A percentile compares a stretch with the other conserved stretches of the same genome.
Conservation (phyloP, 805 yeast species). For the Teunomyces lycoperdinae region DNA sequence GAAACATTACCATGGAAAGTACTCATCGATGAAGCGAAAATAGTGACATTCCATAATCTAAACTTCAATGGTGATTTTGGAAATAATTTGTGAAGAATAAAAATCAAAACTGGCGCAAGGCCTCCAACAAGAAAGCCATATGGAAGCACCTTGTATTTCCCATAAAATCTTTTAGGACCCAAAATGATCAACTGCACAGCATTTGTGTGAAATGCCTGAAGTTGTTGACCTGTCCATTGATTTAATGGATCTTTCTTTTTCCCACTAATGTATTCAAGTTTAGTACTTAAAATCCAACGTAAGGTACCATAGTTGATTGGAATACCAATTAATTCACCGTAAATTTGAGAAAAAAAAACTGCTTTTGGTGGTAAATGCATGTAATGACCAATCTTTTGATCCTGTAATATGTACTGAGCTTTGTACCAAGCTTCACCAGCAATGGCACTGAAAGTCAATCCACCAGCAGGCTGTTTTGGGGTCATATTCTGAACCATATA, state of each 20-base stretch:
- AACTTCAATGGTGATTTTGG: slow-evolving; percentile 16
- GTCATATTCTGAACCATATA: slow-evolving; percentile 13
- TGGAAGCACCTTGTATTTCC: slow-evolving; percentile 20
- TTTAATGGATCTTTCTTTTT: slow-evolving; percentile 19
- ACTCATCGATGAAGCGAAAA: slow-evolving; percentile 22
- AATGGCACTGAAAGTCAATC: slow-evolving; percentile 21
- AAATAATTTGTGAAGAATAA: slow-evolving; percentile 13
- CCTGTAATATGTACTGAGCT: slow-evolving; percentile 22
- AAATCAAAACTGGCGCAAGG: slow-evolving; percentile 17
- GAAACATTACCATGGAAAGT: slow-evolving; percentile 23
- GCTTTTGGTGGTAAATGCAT: slow-evolving; percentile 23
- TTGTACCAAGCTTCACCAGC: slow-evolving; percentile 28
- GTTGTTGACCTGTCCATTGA: slow-evolving; percentile 25
- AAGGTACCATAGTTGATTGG: slow-evolving; percentile 22
- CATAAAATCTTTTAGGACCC: slow-evolving; percentile 21
- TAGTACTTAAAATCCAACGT: slow-evolving; percentile 21
- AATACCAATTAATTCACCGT: slow-evolving; percentile 24
- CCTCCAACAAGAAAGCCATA: slow-evolving; percentile 21
- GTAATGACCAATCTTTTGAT: slow-evolving; percentile 23
- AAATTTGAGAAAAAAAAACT: slow-evolving; percentile 21
- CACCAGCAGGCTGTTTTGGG: slow-evolving; percentile 19
- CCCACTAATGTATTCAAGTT: slow-evolving; percentile 19
- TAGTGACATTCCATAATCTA: slow-evolving; percentile 25
- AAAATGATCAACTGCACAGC: slow-evolving; percentile 23
- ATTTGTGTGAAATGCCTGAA: slow-evolving; percentile 20